Evolutionary conservation across 2,329 filamentous ascomycete genomes (phyloP).

Genomic region (Penicillium sp.): DNA sequence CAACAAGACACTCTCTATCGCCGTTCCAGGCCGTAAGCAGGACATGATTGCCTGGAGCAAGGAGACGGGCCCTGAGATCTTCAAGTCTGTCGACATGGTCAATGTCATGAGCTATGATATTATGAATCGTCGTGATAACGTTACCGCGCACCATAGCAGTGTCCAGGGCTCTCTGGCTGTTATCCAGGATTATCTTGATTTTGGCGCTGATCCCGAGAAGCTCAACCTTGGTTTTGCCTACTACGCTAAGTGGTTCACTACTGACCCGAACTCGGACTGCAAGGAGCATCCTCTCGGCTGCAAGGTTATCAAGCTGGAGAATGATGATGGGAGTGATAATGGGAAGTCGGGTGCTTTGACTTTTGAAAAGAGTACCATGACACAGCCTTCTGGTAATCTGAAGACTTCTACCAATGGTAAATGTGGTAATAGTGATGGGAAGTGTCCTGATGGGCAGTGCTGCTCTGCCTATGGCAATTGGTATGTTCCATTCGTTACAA

Average conservation of each 20-base stretch:
- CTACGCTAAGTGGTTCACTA: slow-evolving; percentile 64
- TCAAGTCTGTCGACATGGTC: slow-evolving; percentile 58
- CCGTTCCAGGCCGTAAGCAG: slow-evolving; percentile 56
- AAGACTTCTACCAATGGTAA: slow-evolving; percentile 26
- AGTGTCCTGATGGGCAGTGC: slow-evolving; percentile 30
- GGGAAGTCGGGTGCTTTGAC: slow-evolving; percentile 50
- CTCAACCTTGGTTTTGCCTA: slow-evolving; percentile 64
- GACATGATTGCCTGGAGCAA: slow-evolving; percentile 66
- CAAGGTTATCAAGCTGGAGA: slow-evolving; percentile 55
- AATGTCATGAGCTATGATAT: slow-evolving; percentile 70
- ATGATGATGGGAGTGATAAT: slow-evolving; percentile 55
- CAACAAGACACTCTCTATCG: slow-evolving; percentile 59
- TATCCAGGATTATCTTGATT: slow-evolving; percentile 55
- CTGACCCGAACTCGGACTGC: slow-evolving; percentile 47
- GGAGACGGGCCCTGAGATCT: slow-evolving; percentile 55
- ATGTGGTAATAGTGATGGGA: slow-evolving; percentile 31
- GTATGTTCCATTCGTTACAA: slow-evolving; percentile 17
- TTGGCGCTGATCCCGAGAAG: slow-evolving; percentile 52
- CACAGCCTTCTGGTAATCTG: slow-evolving; percentile 23
- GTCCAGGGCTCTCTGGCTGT: slow-evolving; percentile 51
- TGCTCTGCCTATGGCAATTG: slow-evolving; percentile 37
- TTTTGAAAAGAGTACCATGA: slow-evolving; percentile 40
- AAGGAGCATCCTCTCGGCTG: slow-evolving; percentile 51
- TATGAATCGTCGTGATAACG: slow-evolving; percentile 62
- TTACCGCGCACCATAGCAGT: slow-evolving; percentile 62